phyloP scores from a whole-genome alignment of 129 eudicot species.

The Chrysanthemum seticuspe region DNA sequence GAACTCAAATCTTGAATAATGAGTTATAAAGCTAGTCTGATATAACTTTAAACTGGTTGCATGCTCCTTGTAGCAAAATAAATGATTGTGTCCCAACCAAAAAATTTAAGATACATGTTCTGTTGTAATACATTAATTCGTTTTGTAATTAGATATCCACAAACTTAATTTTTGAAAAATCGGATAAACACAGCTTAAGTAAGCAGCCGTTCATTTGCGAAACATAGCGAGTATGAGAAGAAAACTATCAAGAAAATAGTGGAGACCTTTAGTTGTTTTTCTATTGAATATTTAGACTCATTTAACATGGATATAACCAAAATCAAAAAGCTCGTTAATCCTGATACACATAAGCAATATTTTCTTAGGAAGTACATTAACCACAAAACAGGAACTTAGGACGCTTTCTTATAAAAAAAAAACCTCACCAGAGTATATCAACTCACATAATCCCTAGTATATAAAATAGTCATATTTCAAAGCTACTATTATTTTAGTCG shows the following conservation, averaged over 20 bases:
- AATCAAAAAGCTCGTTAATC: not conserved
- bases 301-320: not conserved
- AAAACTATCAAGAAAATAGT: not conserved
- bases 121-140: conserved; percentile 3
- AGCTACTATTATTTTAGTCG: not conserved
- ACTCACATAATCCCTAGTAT: not conserved
- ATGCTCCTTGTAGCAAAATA: not conserved
- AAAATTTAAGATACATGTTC: not conserved
- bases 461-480: not conserved
- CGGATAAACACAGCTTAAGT: not conserved
- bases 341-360: not conserved
- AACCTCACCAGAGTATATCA: not conserved
- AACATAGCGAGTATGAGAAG: not conserved
- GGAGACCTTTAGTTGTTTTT: not conserved
- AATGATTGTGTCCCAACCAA: not conserved
- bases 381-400: not conserved
- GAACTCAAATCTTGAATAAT: not conserved
- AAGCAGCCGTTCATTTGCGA: not conserved
- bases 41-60: not conserved
- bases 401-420: not conserved
- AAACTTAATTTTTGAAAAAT: not conserved
- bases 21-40: conserved; percentile 7
- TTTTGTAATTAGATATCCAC: conserved; percentile 4
- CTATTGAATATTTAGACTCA: too few relatives aligned
- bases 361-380: not conserved